Evolutionary conservation across 1,284 basidiomycete genomes (phyloP).

Genomic region (Austroboletus niveus): DNA sequence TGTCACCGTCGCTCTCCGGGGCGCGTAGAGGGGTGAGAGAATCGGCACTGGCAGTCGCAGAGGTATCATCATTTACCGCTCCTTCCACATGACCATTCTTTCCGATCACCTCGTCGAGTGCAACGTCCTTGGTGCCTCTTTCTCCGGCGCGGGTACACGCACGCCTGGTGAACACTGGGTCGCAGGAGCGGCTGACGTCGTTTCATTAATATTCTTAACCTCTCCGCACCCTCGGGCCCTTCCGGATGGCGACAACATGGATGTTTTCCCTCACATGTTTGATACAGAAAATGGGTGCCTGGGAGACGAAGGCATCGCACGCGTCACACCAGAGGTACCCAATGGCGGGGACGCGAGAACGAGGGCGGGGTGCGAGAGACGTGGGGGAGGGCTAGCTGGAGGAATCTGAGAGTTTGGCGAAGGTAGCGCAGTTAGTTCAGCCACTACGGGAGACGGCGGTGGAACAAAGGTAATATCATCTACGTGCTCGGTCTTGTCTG

Average conservation of each 20-base stretch:
- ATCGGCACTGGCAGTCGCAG: slow-evolving; percentile 1
- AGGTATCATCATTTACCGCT: not conserved
- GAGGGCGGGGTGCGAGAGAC: slow-evolving; percentile 24
- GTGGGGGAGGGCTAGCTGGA: slow-evolving; percentile 18
- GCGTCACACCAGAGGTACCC: slow-evolving; percentile 9
- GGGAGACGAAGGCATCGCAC: slow-evolving; percentile 14
- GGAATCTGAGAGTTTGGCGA: slow-evolving; percentile 21
- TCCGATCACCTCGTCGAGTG: not conserved
- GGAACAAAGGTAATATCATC: slow-evolving; percentile 11
- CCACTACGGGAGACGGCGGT: slow-evolving; percentile 1
- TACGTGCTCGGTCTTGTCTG: too few species aligned
- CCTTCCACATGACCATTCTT: not conserved
- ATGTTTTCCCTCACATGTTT: slow-evolving; percentile 17
- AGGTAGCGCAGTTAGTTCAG: slow-evolving; percentile 4
- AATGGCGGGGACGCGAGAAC: slow-evolving; percentile 28
- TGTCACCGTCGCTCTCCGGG: too few species aligned
- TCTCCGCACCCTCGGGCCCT: too few species aligned
- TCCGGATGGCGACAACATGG: slow-evolving; percentile 20
- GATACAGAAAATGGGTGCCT: slow-evolving; percentile 5
- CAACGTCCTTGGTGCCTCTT: slow-evolving; percentile 3
- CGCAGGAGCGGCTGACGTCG: not conserved
- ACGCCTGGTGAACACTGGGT: not conserved
- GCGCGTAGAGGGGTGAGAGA: not conserved
- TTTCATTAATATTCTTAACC: not conserved
- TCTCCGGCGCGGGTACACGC: not conserved